phyloP scores from a whole-genome alignment of 345 rosid species.

The Camelina hispida region DNA sequence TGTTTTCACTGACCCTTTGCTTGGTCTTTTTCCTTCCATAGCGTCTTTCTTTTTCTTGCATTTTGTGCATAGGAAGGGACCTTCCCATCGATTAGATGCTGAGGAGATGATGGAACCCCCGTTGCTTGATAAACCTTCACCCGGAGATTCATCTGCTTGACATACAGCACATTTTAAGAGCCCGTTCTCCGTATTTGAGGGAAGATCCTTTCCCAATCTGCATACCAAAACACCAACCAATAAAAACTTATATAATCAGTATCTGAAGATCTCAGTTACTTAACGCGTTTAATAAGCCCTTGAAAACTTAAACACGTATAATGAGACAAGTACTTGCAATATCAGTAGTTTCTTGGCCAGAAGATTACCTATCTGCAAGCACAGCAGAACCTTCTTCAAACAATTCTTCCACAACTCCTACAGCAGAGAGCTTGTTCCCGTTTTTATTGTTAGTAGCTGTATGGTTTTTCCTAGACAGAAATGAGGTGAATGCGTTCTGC shows the following conservation, averaged over 20 bases:
- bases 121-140: constrained; percentile 62
- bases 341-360: not conserved
- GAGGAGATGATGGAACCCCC: constrained; percentile 73
- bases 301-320: not conserved
- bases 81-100: constrained; percentile 85
- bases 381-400: constrained; percentile 99
- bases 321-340: not conserved
- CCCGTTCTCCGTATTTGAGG: constrained; percentile 58
- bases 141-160: constrained; percentile 81
- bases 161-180: constrained; percentile 93
- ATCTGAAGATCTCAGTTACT: not conserved
- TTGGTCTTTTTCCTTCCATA: constrained; percentile 96
- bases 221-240: constrained; percentile 37
- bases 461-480: constrained; percentile 70
- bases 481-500: constrained; percentile 61
- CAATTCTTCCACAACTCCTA: constrained; percentile 95
- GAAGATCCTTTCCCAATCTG: constrained; percentile 88
- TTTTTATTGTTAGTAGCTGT: constrained; percentile 54
- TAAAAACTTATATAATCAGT: not conserved
- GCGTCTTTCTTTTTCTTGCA: constrained; percentile 97
- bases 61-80: constrained; percentile 83
- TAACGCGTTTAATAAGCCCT: not conserved
- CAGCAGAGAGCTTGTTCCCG: constrained; percentile 84
- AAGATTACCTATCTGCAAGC: constrained; percentile 84
- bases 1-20: constrained; percentile 55